Percentiles rank a stretch among this genome's conserved stretches.
phyloP scores from a whole-genome alignment of 2,329 filamentous ascomycete species.

The Phialophora tarda region DNA sequence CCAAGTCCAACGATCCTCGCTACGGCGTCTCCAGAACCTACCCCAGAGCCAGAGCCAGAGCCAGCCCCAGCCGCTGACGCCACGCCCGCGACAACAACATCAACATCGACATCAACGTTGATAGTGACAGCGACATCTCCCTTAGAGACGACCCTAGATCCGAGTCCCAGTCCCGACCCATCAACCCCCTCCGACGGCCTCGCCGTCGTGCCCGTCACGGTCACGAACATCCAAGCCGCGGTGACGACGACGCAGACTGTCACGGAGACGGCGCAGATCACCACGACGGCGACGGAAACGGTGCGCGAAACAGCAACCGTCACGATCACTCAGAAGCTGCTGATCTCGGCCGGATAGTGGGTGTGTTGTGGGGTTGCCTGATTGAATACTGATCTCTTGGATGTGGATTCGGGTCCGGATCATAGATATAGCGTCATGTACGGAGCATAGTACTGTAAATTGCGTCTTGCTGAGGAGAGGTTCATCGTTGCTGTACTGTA shows the following conservation, averaged over 20 bases:
- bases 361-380: neutral
- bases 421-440: too few relatives aligned
- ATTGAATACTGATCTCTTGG: neutral
- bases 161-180: neutral
- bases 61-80: neutral
- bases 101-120: neutral
- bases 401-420: too few relatives aligned
- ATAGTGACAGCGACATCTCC: neutral
- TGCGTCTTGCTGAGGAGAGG: too few relatives aligned
- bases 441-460: too few relatives aligned
- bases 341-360: constrained; percentile 1
- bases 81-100: neutral
- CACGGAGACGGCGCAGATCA: constrained; percentile 26
- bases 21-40: neutral
- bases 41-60: neutral
- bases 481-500: too few relatives aligned
- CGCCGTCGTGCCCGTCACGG: constrained; percentile 15
- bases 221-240: constrained; percentile 10
- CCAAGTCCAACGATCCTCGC: neutral
- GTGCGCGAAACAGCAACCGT: neutral
- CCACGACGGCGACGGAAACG: constrained; percentile 3
- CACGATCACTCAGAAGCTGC: neutral
- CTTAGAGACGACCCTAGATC: neutral
- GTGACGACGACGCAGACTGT: constrained; percentile 22
- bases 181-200: neutral